Base-by-base conservation (phyloP, 1,139 yeast species). In the Scheffersomyces lignicola region DNA sequence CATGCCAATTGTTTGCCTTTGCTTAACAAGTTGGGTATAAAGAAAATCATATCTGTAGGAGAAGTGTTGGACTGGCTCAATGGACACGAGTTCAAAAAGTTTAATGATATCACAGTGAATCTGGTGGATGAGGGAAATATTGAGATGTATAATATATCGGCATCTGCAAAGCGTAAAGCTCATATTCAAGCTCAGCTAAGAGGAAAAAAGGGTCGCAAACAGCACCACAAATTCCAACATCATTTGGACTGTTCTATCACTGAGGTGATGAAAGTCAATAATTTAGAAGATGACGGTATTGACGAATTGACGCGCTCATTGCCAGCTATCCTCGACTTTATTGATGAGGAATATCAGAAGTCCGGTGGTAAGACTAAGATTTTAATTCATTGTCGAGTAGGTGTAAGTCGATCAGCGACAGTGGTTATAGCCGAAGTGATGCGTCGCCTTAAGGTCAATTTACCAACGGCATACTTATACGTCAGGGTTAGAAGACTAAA, bases 41-140 rank as follows among this genome's bases (percentile, higher is more conserved):
- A 73, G 18, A 79, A 86, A 39, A 73, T 92, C 10, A 78, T 92
- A 5, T 83, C 95, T 2, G 96, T 92, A 7, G 98, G 97, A 1
- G 97, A 90, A 51, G 65, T 64, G 8, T 65, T 88, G n/a, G 65
- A 76, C 3, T 89, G 97, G 82, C 42, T 73, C 8, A 51, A 54
- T 30, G 67, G 65, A 1, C 45, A 49, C 26, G 56, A 48, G 24
- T 68, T 69, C 43, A 51, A 51, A 35, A 47, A 48, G 18, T 42
- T 51, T 20, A 49, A 65, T 40, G 56, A 59, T 12, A 48, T 65
- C 5, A 34, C 29, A 2, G 41, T 54, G 3, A 59, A 60, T 6
- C 53, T 50, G 27, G 34, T 58, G 2, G 56, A 59, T 32, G 49
- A 48, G 23, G 69, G 70, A 7, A 59, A 56, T 38, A 56, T 69